Evolutionary conservation across 495 filamentous ascomycete species (phyloP).

Genomic region (Lepraria neglecta): DNA sequence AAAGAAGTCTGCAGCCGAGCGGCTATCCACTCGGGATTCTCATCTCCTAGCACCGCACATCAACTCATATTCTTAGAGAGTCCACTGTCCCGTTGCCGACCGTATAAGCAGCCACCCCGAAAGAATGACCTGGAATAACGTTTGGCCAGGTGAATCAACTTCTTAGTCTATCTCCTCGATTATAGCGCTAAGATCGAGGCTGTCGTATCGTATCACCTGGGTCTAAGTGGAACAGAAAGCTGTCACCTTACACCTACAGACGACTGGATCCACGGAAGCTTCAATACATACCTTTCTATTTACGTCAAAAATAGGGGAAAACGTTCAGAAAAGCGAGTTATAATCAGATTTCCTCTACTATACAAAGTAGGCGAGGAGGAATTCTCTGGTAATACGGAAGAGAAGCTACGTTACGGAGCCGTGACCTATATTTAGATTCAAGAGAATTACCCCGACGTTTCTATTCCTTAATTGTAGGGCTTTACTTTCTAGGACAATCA

Average conservation of each 20-base stretch:
- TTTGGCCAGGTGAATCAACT: conserved; percentile 10
- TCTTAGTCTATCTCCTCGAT: conserved; percentile 17
- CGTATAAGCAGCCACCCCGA: no score
- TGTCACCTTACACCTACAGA: conserved; percentile 28
- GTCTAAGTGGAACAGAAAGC: conserved; percentile 19
- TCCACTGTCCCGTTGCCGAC: no score
- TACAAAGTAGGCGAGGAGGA: conserved; percentile 34
- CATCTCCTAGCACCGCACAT: no score
- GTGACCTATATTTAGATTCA: conserved; percentile 38
- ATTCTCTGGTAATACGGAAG: conserved; percentile 37
- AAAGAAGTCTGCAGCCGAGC: no score
- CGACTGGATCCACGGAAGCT: conserved; percentile 39
- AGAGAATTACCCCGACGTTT: conserved; percentile 34
- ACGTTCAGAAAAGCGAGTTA: conserved; percentile 25
- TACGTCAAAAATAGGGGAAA: conserved; percentile 22
- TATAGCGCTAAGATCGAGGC: conserved; percentile 25
- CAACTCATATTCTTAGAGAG: no score
- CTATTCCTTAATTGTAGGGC: conserved; percentile 34
- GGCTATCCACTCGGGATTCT: no score
- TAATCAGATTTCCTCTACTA: conserved; percentile 39
- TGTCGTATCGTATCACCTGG: conserved; percentile 29
- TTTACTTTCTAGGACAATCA: conserved; percentile 32
- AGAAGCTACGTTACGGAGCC: conserved; percentile 37
- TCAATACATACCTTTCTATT: conserved; percentile 40
- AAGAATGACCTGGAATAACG: no score